Evolutionary conservation across 2,329 filamentous ascomycete species (phyloP).

Genomic region (Epichloe coenophiala): DNA sequence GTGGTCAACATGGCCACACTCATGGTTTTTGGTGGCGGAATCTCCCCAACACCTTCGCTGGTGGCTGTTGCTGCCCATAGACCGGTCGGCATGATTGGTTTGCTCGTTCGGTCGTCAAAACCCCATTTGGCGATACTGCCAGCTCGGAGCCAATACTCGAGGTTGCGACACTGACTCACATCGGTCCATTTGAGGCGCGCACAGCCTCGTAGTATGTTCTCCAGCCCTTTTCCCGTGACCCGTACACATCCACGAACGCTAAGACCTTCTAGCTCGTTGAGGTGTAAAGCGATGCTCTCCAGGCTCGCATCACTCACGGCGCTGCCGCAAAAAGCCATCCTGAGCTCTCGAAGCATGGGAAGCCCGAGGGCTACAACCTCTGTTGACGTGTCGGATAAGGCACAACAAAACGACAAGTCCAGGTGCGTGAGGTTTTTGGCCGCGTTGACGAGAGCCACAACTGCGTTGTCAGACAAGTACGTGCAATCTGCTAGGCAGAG

Average conservation of each 20-base stretch:
- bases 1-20: conserved; percentile 26
- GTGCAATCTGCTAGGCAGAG: conserved; percentile 92
- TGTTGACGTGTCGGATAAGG: conserved; percentile 87
- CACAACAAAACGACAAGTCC: conserved; percentile 93
- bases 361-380: conserved; percentile 92
- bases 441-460: conserved; percentile 83
- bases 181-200: conserved; percentile 70
- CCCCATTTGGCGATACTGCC: conserved; percentile 55
- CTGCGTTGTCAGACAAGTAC: conserved; percentile 86
- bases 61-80: conserved; percentile 6
- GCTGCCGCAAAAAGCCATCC: conserved; percentile 88
- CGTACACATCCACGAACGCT: conserved; percentile 88
- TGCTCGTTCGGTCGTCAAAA: conserved; percentile 33
- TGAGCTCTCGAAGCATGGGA: conserved; percentile 65
- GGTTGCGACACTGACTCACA: conserved; percentile 89
- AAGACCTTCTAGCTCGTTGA: conserved; percentile 69
- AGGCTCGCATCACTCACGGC: conserved; percentile 86
- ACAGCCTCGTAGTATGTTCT: conserved; percentile 83
- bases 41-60: conserved; percentile 12
- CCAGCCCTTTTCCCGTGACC: conserved; percentile 82
- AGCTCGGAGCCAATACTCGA: conserved; percentile 64
- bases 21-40: conserved; percentile 19
- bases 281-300: conserved; percentile 75
- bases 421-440: conserved; percentile 76
- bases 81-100: conserved; percentile 8